phyloP scores from a whole-genome alignment of 257 asterid genomes.

The Primulina huaijiensis region DNA sequence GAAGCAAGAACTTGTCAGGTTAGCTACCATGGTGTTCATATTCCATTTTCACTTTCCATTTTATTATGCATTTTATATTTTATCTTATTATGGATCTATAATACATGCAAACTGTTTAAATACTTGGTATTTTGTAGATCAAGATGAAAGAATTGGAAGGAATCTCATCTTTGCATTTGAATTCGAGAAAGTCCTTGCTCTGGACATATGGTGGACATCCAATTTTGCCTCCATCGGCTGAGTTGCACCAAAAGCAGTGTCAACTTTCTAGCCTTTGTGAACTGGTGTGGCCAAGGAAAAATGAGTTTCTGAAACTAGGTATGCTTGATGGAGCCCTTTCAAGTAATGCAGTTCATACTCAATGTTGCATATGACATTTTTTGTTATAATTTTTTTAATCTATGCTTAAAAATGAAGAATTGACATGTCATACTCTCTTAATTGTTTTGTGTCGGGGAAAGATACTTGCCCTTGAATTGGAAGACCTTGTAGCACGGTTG shows the following conservation, averaged over 20 bases:
- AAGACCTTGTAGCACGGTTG: neutral
- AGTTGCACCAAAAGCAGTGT: slow-evolving; percentile 50
- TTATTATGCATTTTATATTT: neutral
- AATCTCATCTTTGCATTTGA: slow-evolving; percentile 36
- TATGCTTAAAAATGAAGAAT: slow-evolving; percentile 8
- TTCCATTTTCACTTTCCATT: slow-evolving; percentile 19
- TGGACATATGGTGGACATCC: slow-evolving; percentile 97
- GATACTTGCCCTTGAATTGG: neutral
- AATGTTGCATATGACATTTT: neutral
- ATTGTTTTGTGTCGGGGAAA: neutral
- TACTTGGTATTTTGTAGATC: slow-evolving; percentile 38
- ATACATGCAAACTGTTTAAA: slow-evolving; percentile 11
- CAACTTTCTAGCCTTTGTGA: slow-evolving; percentile 57
- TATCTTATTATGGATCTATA: neutral
- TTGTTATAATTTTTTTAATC: neutral
- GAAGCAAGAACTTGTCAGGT: slow-evolving; percentile 62
- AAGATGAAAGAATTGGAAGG: slow-evolving; percentile 41
- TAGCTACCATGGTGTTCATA: slow-evolving; percentile 29
- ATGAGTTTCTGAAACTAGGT: slow-evolving; percentile 40
- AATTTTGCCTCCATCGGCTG: slow-evolving; percentile 61
- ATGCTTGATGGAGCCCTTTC: slow-evolving; percentile 22
- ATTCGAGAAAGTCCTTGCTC: slow-evolving; percentile 61
- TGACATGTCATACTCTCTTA: slow-evolving; percentile 8
- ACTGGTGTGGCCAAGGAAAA: slow-evolving; percentile 58
- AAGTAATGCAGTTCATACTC: slow-evolving; percentile 6